Conservation (phyloP, 1,284 basidiomycete genomes). For the Hemileia vastatrix region DNA sequence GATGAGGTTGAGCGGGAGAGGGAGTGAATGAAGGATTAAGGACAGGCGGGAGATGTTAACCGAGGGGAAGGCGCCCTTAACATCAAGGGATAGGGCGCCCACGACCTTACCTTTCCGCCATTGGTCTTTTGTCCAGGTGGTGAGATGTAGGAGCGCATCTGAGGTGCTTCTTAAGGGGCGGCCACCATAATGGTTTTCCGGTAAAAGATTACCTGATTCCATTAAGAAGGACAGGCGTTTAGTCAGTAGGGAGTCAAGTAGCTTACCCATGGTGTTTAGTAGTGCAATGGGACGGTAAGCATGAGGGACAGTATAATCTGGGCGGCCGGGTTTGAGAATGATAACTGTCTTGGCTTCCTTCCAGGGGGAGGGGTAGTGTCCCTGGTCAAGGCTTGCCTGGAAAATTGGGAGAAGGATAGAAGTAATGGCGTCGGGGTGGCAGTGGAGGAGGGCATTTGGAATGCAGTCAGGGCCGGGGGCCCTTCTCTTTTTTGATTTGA, state of each 20-base stretch:
- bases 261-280: background rate
- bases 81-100: background rate
- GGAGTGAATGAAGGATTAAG: too few species aligned
- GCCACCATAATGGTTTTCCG: background rate
- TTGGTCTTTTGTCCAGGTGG: background rate
- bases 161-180: background rate
- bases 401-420: too few species aligned
- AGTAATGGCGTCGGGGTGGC: too few species aligned
- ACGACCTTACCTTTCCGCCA: background rate
- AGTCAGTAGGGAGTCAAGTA: conserved; percentile 7
- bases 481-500: too few species aligned
- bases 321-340: background rate
- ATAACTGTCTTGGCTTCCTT: background rate
- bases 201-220: background rate
- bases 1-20: background rate
- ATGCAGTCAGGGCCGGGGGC: too few species aligned
- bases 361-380: conserved; percentile 3
- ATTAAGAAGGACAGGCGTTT: background rate
- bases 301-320: background rate
- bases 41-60: background rate
- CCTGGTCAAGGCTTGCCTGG: too few species aligned
- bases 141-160: background rate
- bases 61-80: conserved; percentile 7
- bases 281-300: conserved; percentile 3
- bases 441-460: too few species aligned